These are phyloP conservation scores for Hibiscus tridactylites DNA, from an alignment of 345 rosid genomes.

Conservation along the genomic window DNA sequence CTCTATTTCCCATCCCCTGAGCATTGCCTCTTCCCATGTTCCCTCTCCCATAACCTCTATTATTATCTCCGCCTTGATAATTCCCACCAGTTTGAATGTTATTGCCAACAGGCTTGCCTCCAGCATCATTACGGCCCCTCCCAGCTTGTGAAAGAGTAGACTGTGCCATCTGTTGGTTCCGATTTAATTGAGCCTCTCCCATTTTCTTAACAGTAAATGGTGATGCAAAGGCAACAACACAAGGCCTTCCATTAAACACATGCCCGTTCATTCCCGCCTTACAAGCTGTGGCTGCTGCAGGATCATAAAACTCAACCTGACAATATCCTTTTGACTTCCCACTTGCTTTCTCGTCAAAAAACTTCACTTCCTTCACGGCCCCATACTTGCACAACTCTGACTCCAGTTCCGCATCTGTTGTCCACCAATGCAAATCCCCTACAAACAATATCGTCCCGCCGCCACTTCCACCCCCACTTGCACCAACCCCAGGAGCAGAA, in stretches of 20 bases:
- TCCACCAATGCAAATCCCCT: slow-evolving; percentile 10
- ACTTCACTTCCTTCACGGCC: slow-evolving; percentile 4
- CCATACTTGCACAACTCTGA: slow-evolving; percentile 10
- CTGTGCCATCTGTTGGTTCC: slow-evolving; percentile 3
- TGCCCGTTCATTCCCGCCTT: slow-evolving; percentile 8
- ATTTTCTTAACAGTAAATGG: slow-evolving; percentile 8
- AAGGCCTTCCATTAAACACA: slow-evolving; percentile 9
- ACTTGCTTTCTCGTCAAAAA: slow-evolving; percentile 8
- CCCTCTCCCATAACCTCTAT: slow-evolving; percentile 7
- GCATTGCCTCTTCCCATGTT: slow-evolving; percentile 5
- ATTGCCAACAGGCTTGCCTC: background rate
- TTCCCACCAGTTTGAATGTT: slow-evolving; percentile 6
- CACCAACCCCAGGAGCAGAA: background rate
- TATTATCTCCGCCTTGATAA: background rate
- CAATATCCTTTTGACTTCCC: slow-evolving; percentile 9
- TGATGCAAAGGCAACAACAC: slow-evolving; percentile 7
- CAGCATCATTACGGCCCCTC: slow-evolving; percentile 1
- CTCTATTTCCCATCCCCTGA: slow-evolving; percentile 8
- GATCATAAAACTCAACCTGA: slow-evolving; percentile 7
- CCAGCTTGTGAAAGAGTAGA: background rate
- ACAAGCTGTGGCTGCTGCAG: background rate
- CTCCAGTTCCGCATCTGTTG: slow-evolving; percentile 4
- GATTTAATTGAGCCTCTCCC: slow-evolving; percentile 9
- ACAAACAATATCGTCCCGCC: slow-evolving; percentile 10
- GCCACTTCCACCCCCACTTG: background rate